Evolutionary conservation across 768 basidiomycete genomes (phyloP).

Genomic region (Tulasnella sp.): DNA sequence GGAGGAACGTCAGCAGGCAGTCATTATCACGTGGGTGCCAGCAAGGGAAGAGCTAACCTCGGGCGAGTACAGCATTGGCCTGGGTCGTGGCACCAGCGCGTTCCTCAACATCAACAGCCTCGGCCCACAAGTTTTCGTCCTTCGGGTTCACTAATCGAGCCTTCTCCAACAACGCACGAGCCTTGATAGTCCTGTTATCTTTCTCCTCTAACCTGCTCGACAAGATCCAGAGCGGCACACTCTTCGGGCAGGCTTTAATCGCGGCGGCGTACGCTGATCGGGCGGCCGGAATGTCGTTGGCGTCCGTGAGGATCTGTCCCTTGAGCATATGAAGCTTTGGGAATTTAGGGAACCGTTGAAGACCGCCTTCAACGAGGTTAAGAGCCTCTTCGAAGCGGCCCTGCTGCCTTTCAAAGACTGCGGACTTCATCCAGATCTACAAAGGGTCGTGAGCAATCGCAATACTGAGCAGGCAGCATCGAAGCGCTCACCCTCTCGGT

Average conservation of each 20-base stretch:
- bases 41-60: conserved; percentile 34
- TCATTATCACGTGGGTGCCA: neutral
- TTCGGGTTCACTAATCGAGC: conserved; percentile 77
- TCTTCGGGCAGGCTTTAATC: conserved; percentile 76
- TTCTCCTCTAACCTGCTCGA: conserved; percentile 80
- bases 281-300: conserved; percentile 49
- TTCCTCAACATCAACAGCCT: conserved; percentile 85
- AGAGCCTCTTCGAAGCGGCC: conserved; percentile 63
- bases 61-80: conserved; percentile 76
- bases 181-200: conserved; percentile 87
- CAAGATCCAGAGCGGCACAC: conserved; percentile 78
- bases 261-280: conserved; percentile 76
- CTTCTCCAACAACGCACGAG: conserved; percentile 81
- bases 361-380: conserved; percentile 57
- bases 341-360: conserved; percentile 77
- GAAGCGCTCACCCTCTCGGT: conserved; percentile 66
- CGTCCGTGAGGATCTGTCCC: conserved; percentile 73
- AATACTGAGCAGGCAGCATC: neutral
- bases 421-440: conserved; percentile 99
- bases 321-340: conserved; percentile 96
- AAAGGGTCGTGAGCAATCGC: neutral
- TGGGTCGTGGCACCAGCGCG: conserved; percentile 69
- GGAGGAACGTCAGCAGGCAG: neutral
- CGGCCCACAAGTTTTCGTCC: conserved; percentile 81
- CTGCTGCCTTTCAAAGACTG: conserved; percentile 88